A percentile compares a stretch with the other conserved stretches of the same genome.
These are phyloP conservation scores for Penicillium egyptiacum DNA, from an alignment of 495 filamentous ascomycete species.

Conservation along the genomic window DNA sequence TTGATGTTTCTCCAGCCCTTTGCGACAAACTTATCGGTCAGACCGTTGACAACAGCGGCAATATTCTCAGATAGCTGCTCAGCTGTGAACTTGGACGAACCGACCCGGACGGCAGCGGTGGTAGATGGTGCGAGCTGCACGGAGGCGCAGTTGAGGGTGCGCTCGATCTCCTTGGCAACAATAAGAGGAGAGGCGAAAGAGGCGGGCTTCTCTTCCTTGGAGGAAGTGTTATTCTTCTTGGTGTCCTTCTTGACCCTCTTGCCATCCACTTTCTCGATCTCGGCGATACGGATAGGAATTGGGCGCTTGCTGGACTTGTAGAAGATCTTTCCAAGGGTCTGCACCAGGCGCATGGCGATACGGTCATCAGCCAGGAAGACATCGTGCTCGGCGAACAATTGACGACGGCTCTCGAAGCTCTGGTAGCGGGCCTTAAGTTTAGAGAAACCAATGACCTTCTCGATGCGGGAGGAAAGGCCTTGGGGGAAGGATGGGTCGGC, in stretches of 20 bases:
- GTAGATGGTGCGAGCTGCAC: slow-evolving; percentile 70
- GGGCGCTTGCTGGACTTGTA: slow-evolving; percentile 84
- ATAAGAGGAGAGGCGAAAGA: slow-evolving; percentile 48
- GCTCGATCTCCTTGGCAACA: slow-evolving; percentile 70
- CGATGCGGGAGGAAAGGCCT: slow-evolving; percentile 68
- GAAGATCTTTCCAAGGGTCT: slow-evolving; percentile 80
- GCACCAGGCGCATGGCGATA: slow-evolving; percentile 73
- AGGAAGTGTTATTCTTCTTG: slow-evolving; percentile 27
- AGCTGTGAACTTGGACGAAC: slow-evolving; percentile 66
- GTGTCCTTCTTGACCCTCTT: slow-evolving; percentile 60
- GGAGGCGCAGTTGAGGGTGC: slow-evolving; percentile 65
- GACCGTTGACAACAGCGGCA: slow-evolving; percentile 61
- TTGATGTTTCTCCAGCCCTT: slow-evolving; percentile 83
- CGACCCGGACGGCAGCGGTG: slow-evolving; percentile 68
- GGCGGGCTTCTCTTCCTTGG: slow-evolving; percentile 40
- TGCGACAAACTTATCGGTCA: slow-evolving; percentile 76
- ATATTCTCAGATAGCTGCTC: slow-evolving; percentile 80
- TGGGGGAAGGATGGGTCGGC: slow-evolving; percentile 72
- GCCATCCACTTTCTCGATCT: slow-evolving; percentile 62
- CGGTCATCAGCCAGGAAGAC: slow-evolving; percentile 86
- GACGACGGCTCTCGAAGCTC: slow-evolving; percentile 79
- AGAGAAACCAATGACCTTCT: slow-evolving; percentile 73
- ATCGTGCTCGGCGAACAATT: slow-evolving; percentile 80
- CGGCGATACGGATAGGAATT: slow-evolving; percentile 73
- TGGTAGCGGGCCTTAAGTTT: slow-evolving; percentile 87